Evolutionary conservation across 192 early-diverging fungal species (phyloP), one percentile per base, ranked within the genome.

Genomic region (Allomyces javanicus): DNA sequence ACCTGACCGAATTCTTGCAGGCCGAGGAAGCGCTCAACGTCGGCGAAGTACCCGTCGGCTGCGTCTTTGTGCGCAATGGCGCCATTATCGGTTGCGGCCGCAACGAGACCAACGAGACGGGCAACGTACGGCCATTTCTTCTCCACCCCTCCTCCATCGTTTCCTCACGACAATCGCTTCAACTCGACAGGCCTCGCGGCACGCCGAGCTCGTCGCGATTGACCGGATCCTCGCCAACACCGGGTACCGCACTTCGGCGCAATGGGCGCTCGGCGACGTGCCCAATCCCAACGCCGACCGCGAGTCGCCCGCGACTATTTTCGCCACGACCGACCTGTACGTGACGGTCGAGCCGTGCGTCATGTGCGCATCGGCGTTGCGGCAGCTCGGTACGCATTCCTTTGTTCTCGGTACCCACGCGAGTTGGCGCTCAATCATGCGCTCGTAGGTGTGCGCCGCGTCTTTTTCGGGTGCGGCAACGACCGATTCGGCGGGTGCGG

Each of bases 281-380:
- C 19, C 66, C 73, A 26, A 24, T 75, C 64, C 68, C 24, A 25
- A 63, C 68, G 61, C 68, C 67, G 67, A 65, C 72, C 27, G 71
- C 72, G 26, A 69, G 63, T 40, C 33, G 33, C 33, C 33, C 5
- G 65, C 75, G 9, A 69, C 74, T 23, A 67, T 81, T 0, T 85
- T 87, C 64, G n/a, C 27, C 9, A 6, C 69, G 44, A 82, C 80
- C 24, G 85, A 83, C 50, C 75, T 99, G 24, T 99, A 96, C 73
- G 96, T 99, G 19, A 95, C 96, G 0, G 92, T 99, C 0, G 96
- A 97, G 72, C 94, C 96, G 0, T 99, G 96, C 72, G 78, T 99
- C 6, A 99, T 97, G 96, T 99, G 94, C 65, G 92, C 92, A 0
- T 85, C 90, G 55, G 96, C 94, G 9, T 71, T 97, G 64, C 72